Evolutionary conservation across 2,329 filamentous ascomycete species (phyloP).

Genomic region (Botryotinia convoluta): DNA sequence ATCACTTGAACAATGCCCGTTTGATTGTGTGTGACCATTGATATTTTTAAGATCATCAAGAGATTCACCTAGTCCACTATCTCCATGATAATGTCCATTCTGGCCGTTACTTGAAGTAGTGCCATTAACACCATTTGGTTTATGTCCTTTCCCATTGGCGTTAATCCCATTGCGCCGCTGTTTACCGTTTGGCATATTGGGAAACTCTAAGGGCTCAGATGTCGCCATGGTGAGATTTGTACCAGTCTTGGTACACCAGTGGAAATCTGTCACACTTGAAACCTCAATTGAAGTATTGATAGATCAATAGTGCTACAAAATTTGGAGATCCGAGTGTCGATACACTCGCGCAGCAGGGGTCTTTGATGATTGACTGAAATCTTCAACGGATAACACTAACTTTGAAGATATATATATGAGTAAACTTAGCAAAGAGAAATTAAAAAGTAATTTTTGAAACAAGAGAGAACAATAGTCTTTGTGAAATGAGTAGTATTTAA

Average conservation of each 20-base stretch:
- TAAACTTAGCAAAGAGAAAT: neutral
- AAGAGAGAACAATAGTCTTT: constrained; percentile 3
- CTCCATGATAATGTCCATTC: neutral
- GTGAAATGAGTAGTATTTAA: constrained; percentile 10
- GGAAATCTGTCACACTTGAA: neutral
- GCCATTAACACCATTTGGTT: neutral
- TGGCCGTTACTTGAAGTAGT: neutral
- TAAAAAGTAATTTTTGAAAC: neutral
- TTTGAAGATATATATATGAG: neutral
- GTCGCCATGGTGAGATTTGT: constrained; percentile 13
- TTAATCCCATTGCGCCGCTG: neutral
- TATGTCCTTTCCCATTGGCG: neutral
- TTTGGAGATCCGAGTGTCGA: neutral
- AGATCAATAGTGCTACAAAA: neutral
- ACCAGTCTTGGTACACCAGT: constrained; percentile 7
- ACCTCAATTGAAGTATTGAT: neutral
- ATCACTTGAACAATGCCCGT: neutral
- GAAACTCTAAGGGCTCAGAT: neutral
- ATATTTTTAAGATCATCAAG: neutral
- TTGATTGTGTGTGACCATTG: neutral
- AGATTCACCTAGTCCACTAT: constrained; percentile 8
- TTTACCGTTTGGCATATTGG: constrained; percentile 4
- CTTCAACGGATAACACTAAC: neutral
- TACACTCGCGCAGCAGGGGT: neutral
- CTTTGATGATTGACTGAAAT: neutral